A percentile compares a stretch with the other conserved stretches of the same genome.
Evolutionary conservation across 2,329 filamentous ascomycete genomes (phyloP).

Genomic region (Diaporthe nobilis): DNA sequence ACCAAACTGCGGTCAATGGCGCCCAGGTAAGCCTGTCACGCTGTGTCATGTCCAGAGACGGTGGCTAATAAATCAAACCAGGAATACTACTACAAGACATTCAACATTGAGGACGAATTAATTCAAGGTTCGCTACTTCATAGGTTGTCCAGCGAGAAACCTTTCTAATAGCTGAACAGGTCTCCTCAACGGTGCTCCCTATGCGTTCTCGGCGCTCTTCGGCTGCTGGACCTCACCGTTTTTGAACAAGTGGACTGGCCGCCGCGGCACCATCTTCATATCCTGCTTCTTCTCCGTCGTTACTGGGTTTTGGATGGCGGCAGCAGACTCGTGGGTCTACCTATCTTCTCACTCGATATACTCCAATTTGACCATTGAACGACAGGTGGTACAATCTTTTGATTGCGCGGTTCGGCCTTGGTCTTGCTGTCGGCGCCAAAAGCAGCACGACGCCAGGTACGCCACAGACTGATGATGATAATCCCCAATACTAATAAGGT

Average conservation of each 20-base stretch:
- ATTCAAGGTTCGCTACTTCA: background rate
- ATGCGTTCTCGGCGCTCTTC: background rate
- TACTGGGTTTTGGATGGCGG: conserved; percentile 21
- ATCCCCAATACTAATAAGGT: background rate
- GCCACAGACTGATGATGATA: background rate
- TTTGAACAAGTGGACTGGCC: conserved; percentile 73
- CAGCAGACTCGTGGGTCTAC: conserved; percentile 2
- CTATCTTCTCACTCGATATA: conserved; percentile 57
- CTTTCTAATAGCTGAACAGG: background rate
- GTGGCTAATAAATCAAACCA: background rate
- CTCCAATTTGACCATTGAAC: background rate
- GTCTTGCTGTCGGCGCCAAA: conserved; percentile 56
- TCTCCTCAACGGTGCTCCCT: conserved; percentile 8
- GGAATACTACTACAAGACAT: conserved; percentile 25
- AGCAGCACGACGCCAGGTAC: conserved; percentile 48
- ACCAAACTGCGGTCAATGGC: conserved; percentile 19
- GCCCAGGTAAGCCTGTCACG: background rate
- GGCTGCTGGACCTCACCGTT: conserved; percentile 53
- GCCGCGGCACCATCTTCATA: conserved; percentile 75
- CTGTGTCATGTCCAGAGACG: background rate
- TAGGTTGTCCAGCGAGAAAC: fast-evolving
- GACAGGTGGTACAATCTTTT: conserved; percentile 53
- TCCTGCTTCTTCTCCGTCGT: conserved; percentile 50
- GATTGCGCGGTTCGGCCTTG: conserved; percentile 52
- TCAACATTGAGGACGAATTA: background rate